phyloP scores from a whole-genome alignment of 345 rosid species.

The Cardamine resedifolia region DNA sequence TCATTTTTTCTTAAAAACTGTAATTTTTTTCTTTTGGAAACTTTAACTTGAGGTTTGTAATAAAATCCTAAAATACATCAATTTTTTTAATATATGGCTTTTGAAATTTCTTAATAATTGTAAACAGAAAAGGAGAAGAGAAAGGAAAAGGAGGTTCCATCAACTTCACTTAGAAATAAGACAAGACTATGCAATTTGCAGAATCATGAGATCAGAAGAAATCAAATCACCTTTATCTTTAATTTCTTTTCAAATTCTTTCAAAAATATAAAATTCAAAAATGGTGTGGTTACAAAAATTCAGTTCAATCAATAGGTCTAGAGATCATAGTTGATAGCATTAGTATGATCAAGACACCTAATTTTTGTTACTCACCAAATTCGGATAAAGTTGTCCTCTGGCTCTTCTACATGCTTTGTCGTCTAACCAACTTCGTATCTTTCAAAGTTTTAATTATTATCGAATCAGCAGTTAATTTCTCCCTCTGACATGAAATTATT shows the following conservation, averaged over 20 bases:
- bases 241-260: background rate
- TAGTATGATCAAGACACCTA: background rate
- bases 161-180: conserved; percentile 15
- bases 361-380: background rate
- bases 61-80: background rate
- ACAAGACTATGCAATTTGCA: conserved; percentile 31
- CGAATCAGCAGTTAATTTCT: background rate
- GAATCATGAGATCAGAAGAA: conserved; percentile 3
- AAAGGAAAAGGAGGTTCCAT: conserved; percentile 10
- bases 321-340: background rate
- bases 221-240: background rate
- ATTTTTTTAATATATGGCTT: too few relatives aligned
- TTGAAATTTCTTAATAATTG: background rate
- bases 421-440: background rate
- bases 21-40: too few relatives aligned
- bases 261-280: conserved; percentile 1
- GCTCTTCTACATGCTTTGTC: background rate
- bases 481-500: background rate
- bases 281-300: conserved; percentile 1
- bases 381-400: background rate
- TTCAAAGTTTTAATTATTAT: background rate
- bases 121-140: background rate
- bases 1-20: background rate
- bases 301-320: background rate
- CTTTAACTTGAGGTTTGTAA: background rate